These are phyloP conservation scores for Cryptosporidium andersoni DNA, from an alignment of 169 alveolate species.

Conservation along the genomic window DNA sequence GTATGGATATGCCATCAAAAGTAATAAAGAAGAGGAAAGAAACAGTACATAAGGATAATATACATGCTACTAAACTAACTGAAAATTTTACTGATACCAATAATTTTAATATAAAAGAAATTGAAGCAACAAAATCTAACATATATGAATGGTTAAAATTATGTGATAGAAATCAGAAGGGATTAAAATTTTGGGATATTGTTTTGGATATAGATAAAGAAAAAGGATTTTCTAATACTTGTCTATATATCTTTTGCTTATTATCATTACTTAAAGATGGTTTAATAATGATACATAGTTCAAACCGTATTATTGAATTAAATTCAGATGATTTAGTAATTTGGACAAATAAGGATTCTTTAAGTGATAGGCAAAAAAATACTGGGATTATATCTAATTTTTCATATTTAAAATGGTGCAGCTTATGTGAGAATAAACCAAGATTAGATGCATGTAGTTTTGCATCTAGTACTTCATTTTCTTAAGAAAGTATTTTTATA, in stretches of 20 bases:
- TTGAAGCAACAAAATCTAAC: conserved; percentile 5
- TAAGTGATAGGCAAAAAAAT: conserved; percentile 18
- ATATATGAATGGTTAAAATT: conserved; percentile 3
- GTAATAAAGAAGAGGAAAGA: neutral
- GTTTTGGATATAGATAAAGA: conserved; percentile 38
- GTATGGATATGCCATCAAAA: neutral
- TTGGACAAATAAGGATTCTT: neutral
- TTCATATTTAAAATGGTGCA: conserved; percentile 12
- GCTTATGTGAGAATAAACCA: neutral
- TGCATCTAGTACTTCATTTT: too few species aligned
- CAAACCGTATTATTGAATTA: conserved; percentile 2
- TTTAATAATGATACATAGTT: conserved; percentile 1
- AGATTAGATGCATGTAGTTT: too few species aligned
- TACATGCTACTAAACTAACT: conserved; percentile 12
- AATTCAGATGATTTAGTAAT: conserved; percentile 7
- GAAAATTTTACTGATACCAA: conserved; percentile 5
- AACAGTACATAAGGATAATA: conserved; percentile 2
- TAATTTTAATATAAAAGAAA: neutral
- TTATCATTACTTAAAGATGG: conserved; percentile 42
- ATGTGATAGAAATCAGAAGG: neutral
- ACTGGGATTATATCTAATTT: conserved; percentile 63
- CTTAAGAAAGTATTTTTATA: too few species aligned
- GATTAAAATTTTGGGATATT: conserved; percentile 53
- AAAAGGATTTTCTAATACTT: conserved; percentile 50
- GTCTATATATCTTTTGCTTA: conserved; percentile 31